A percentile compares a stretch with the other conserved stretches of the same genome.
Conservation (phyloP, 2,329 filamentous ascomycete species). For the Ophiostoma angusticollis region DNA sequence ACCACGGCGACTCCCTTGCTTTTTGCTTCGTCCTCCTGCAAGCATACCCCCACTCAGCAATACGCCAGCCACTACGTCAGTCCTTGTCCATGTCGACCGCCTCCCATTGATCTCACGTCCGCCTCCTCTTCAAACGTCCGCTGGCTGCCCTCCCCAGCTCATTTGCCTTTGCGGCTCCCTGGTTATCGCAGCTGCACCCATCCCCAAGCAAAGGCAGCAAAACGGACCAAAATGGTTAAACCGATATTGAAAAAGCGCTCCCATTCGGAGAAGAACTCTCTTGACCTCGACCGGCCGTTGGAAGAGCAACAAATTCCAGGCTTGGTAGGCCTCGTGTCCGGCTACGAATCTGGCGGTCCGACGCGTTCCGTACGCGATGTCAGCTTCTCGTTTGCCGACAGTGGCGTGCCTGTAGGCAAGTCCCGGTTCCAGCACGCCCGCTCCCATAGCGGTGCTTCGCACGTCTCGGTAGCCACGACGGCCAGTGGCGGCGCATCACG, state of each 20-base stretch:
- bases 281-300: constrained; percentile 48
- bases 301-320: constrained; percentile 37
- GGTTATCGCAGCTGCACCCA: constrained; percentile 15
- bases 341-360: constrained; percentile 17
- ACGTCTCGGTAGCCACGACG: constrained; percentile 42
- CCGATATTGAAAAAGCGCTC: constrained; percentile 49
- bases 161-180: not conserved
- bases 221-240: constrained; percentile 38
- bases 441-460: constrained; percentile 45
- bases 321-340: constrained; percentile 22
- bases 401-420: constrained; percentile 10
- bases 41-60: too few relatives aligned
- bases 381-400: constrained; percentile 27
- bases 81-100: too few relatives aligned
- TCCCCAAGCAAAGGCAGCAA: constrained; percentile 29
- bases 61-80: too few relatives aligned
- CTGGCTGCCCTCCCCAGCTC: too few relatives aligned
- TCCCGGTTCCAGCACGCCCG: constrained; percentile 41
- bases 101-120: too few relatives aligned
- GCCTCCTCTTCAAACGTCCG: too few relatives aligned
- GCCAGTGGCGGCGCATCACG: constrained; percentile 38
- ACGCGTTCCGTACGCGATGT: constrained; percentile 28
- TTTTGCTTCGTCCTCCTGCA: too few relatives aligned
- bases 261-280: constrained; percentile 47
- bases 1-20: too few relatives aligned